Conservation (phyloP, 305 asterid genomes). For the Fraxinus floribunda region DNA sequence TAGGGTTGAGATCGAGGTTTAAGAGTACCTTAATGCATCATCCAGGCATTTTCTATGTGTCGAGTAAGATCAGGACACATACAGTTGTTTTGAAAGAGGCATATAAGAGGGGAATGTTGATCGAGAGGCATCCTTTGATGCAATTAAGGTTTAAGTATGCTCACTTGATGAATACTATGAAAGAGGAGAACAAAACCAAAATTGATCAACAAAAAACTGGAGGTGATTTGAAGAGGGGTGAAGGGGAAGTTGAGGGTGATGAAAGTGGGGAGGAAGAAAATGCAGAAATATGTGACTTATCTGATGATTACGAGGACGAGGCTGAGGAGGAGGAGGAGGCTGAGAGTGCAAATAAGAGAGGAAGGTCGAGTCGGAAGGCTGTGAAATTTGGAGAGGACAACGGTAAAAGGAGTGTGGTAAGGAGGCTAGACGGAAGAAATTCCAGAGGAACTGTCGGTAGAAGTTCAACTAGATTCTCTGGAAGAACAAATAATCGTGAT, state of each 20-base stretch:
- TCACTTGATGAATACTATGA: constrained; percentile 53
- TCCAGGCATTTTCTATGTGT: constrained; percentile 84
- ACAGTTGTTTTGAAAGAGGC: constrained; percentile 77
- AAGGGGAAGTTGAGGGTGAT: constrained; percentile 15
- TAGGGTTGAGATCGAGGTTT: constrained; percentile 80
- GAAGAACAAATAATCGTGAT: constrained; percentile 13
- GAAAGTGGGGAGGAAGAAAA: constrained; percentile 36
- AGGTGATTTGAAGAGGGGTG: constrained; percentile 27
- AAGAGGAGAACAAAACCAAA: constrained; percentile 41
- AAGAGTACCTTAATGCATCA: constrained; percentile 68
- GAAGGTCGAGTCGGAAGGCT: constrained; percentile 27
- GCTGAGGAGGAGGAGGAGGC: constrained; percentile 27
- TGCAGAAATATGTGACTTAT: constrained; percentile 35
- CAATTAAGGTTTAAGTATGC: constrained; percentile 65
- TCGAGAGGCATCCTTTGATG: constrained; percentile 60
- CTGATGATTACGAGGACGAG: constrained; percentile 32
- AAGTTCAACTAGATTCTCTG: constrained; percentile 11
- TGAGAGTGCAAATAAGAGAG: constrained; percentile 27
- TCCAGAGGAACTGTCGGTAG: not conserved
- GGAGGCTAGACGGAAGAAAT: constrained; percentile 28
- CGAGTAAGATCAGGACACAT: constrained; percentile 64
- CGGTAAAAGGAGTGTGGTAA: constrained; percentile 20
- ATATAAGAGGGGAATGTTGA: constrained; percentile 68
- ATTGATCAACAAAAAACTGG: constrained; percentile 31
- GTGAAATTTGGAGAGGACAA: constrained; percentile 26